Evolutionary conservation across 345 rosid species (phyloP).

Genomic region (Gossypium sturtianum): DNA sequence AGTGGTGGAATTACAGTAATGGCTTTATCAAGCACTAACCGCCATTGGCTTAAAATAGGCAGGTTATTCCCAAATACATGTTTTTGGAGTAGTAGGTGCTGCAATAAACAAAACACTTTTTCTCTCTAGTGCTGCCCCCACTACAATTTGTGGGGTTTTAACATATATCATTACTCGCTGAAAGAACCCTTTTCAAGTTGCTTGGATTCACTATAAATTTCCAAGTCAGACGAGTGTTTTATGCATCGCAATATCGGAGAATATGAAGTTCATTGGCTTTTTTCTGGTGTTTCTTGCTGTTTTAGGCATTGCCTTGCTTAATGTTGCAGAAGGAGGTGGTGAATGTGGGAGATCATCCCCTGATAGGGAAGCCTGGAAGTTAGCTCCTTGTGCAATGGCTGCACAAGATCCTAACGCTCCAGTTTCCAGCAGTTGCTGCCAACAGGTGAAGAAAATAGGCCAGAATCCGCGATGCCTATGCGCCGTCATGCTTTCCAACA

Average conservation of each 20-base stretch:
- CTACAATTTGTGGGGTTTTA: constrained; percentile 31
- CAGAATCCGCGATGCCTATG: constrained; percentile 75
- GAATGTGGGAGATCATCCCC: constrained; percentile 76
- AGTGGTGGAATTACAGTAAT: constrained; percentile 25
- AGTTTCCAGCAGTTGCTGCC: constrained; percentile 66
- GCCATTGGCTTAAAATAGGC: constrained; percentile 26
- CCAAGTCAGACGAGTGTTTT: constrained; percentile 9
- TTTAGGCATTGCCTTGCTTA: constrained; percentile 30
- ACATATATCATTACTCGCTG: constrained; percentile 4
- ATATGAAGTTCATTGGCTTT: constrained; percentile 37
- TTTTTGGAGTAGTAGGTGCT: constrained; percentile 35
- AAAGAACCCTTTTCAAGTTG: constrained; percentile 11
- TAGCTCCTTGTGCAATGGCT: constrained; percentile 77
- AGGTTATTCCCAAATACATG: constrained; percentile 15
- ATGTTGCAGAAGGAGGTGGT: constrained; percentile 57
- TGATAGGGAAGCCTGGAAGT: constrained; percentile 75
- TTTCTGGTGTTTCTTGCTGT: constrained; percentile 32
- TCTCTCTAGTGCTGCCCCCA: constrained; percentile 57
- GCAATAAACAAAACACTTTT: constrained; percentile 28
- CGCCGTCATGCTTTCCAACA: constrained; percentile 81
- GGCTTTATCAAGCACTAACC: constrained; percentile 23
- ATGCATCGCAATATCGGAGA: constrained; percentile 26
- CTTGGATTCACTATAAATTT: constrained; percentile 39
- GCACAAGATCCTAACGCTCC: constrained; percentile 44
- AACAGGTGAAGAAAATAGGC: constrained; percentile 60